Percentiles rank a stretch among this genome's conserved stretches.
These are phyloP conservation scores for Quercus parvula DNA, from an alignment of 306 rosid species.

Conservation along the genomic window DNA sequence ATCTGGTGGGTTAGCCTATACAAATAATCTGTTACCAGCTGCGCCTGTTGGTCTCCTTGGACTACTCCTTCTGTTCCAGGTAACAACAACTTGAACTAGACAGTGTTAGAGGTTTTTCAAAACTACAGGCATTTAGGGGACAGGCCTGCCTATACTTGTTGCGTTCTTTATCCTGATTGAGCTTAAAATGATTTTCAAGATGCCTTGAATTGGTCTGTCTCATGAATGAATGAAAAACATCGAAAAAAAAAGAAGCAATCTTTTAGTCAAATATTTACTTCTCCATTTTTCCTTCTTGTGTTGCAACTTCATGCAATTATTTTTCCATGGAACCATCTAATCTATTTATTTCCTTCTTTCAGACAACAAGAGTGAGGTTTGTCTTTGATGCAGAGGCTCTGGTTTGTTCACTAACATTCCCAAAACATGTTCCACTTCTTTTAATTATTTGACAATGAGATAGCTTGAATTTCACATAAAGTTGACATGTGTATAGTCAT, in stretches of 20 bases:
- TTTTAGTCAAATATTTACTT: background rate
- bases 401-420: slow-evolving; percentile 56
- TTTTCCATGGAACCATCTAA: background rate
- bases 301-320: background rate
- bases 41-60: slow-evolving; percentile 88
- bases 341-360: slow-evolving; percentile 22
- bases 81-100: slow-evolving; percentile 20
- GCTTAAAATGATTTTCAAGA: background rate
- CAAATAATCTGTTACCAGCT: slow-evolving; percentile 73
- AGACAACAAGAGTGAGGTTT: slow-evolving; percentile 91
- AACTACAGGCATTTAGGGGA: background rate
- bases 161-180: background rate
- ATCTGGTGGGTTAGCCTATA: slow-evolving; percentile 79
- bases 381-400: slow-evolving; percentile 80
- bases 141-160: background rate
- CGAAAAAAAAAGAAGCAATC: background rate
- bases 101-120: background rate
- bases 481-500: background rate
- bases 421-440: slow-evolving; percentile 5
- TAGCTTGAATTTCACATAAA: background rate
- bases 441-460: background rate
- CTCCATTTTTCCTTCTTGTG: background rate
- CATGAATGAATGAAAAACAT: background rate
- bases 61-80: slow-evolving; percentile 87
- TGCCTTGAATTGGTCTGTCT: background rate